Conservation (phyloP, 1,284 basidiomycete species). For the Phellopilus nigrolimitatus region DNA sequence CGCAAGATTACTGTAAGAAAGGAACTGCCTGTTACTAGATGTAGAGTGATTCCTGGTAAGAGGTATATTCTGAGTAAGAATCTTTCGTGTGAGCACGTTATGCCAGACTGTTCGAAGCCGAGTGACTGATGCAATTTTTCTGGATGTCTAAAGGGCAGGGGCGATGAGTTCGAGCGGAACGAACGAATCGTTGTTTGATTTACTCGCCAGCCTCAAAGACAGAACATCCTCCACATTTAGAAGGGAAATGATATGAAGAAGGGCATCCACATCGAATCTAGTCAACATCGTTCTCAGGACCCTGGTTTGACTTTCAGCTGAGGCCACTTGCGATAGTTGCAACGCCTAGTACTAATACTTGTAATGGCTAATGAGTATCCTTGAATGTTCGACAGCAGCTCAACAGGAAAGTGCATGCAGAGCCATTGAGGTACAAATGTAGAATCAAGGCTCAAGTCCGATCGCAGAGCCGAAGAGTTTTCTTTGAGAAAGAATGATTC, state of each 20-base stretch:
- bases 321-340: too few relatives aligned
- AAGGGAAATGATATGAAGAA: slow-evolving; percentile 8
- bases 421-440: too few relatives aligned
- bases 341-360: too few relatives aligned
- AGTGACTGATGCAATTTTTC: slow-evolving; percentile 37
- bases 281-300: slow-evolving; percentile 8
- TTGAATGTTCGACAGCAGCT: too few relatives aligned
- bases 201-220: slow-evolving; percentile 12
- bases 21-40: slow-evolving; percentile 24
- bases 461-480: too few relatives aligned
- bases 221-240: slow-evolving; percentile 13
- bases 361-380: too few relatives aligned
- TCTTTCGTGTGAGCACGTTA: slow-evolving; percentile 36
- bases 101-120: slow-evolving; percentile 48
- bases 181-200: too few relatives aligned
- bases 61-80: slow-evolving; percentile 40
- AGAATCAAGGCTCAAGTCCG: too few relatives aligned
- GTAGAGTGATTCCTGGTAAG: slow-evolving; percentile 42
- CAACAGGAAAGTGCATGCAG: too few relatives aligned
- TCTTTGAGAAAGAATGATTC: too few relatives aligned
- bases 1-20: slow-evolving; percentile 24
- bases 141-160: slow-evolving; percentile 46
- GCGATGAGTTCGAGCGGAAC: neutral
- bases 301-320: too few relatives aligned
- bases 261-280: slow-evolving; percentile 15